Base-by-base conservation (phyloP, 1,139 yeast species). In the Casaregolazyma lundiana region DNA sequence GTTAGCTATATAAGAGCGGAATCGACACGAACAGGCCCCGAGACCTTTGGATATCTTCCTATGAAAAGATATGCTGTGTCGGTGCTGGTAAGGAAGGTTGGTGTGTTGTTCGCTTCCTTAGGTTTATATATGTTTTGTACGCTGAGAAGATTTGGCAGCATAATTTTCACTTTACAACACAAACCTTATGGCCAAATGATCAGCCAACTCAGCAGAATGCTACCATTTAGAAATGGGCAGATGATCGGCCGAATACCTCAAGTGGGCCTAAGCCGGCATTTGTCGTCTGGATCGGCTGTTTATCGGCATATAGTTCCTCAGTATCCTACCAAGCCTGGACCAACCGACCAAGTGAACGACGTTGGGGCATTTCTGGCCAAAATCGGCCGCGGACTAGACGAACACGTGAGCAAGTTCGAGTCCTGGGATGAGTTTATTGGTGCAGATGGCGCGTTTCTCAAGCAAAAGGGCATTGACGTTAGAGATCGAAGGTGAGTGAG, bases 401-500 rank as follows among this genome's bases (percentile, higher is more conserved):
- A 89, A 60, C 81, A 81, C 58, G 70, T 72, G 9, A 94, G 83
- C 43, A 65, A 75, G 4, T 90, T 87, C 60, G 95, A 86, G 59
- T 74, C 80, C 52, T 86, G 95, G 84, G 73, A 78, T 30, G 75
- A 77, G 57, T 75, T 90, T 52, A 80, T 87, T 65, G 64, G 64
- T 19, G 73, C 82, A 51, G 63, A 74, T 13, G 76, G 89, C 2
- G 63, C 66, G 47, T 70, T 72, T 35, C 70, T 90, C 78, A 88
- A 87, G 64, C 78, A 77, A 45, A 73, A 80, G 66, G 97, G 97
- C n/a, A 73, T 90, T 41, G 94, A 87, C 50, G 76, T 80, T 4
- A 73, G 81, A 44, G 75, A 83, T 43, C 77, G 97, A 65, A 76
- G 82, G 61, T 83, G 81, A 42, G 55, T 51, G 13, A 22, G 41